A percentile compares a stretch with the other conserved stretches of the same genome.
These are phyloP conservation scores for Boletus pseudopeckii DNA, from an alignment of 768 basidiomycete species.

Conservation along the genomic window DNA sequence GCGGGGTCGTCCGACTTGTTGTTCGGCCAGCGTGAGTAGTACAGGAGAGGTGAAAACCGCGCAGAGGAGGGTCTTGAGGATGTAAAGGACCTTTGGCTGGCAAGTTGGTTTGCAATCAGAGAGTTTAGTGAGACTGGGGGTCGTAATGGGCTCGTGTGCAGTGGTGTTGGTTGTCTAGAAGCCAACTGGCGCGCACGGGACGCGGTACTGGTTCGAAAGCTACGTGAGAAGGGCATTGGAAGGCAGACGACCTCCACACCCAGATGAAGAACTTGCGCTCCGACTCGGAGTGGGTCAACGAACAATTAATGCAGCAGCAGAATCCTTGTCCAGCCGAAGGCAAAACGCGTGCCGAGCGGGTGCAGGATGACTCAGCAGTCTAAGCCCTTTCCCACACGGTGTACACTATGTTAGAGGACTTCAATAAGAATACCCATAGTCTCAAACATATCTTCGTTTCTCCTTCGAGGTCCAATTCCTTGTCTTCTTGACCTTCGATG, in stretches of 20 bases:
- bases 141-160: constrained; percentile 15
- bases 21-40: constrained; percentile 40
- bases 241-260: constrained; percentile 18
- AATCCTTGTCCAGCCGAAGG: not conserved
- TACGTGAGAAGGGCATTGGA: constrained; percentile 25
- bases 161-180: constrained; percentile 1
- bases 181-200: constrained; percentile 13
- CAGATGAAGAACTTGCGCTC: constrained; percentile 1
- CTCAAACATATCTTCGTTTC: too few species aligned
- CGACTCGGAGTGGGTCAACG: not conserved
- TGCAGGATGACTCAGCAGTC: constrained; percentile 17
- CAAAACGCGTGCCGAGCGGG: not conserved
- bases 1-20: constrained; percentile 29
- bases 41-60: constrained; percentile 31
- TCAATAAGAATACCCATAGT: too few species aligned
- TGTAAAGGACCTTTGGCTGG: constrained; percentile 25
- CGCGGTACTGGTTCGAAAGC: constrained; percentile 13
- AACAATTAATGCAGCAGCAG: not conserved
- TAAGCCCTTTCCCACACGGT: not conserved
- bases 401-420: too few species aligned
- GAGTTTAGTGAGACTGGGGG: not conserved
- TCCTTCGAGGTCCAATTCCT: too few species aligned
- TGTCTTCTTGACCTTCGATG: too few species aligned
- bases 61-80: constrained; percentile 22
- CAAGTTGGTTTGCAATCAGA: constrained; percentile 6